These are phyloP conservation scores for Apodospora peruviana DNA, from an alignment of 495 filamentous ascomycete genomes.

Conservation along the genomic window DNA sequence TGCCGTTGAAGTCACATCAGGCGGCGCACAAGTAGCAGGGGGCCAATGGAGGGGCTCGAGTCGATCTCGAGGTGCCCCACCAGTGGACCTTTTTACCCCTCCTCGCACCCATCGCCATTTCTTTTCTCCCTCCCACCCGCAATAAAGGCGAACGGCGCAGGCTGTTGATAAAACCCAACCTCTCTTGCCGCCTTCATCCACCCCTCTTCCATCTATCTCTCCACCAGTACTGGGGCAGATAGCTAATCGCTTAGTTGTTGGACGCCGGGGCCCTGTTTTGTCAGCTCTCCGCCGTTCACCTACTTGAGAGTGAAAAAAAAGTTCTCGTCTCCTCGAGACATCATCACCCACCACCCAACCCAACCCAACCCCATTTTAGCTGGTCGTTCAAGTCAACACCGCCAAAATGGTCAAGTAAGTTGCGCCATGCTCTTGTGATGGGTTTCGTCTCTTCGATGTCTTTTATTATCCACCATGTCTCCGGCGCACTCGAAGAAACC, in stretches of 20 bases:
- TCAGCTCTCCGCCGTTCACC: slow-evolving; percentile 19
- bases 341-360: slow-evolving; percentile 14
- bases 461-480: background rate
- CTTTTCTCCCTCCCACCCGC: slow-evolving; percentile 18
- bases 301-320: no score
- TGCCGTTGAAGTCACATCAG: slow-evolving; percentile 18
- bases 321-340: slow-evolving; percentile 23
- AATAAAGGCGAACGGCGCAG: slow-evolving; percentile 24
- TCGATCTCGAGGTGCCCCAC: slow-evolving; percentile 24
- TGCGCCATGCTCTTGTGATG: background rate
- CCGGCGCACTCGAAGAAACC: slow-evolving; percentile 1
- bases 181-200: slow-evolving; percentile 4
- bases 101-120: slow-evolving; percentile 19
- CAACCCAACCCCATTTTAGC: slow-evolving; percentile 20
- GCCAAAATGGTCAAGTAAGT: slow-evolving; percentile 99
- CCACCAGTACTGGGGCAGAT: slow-evolving; percentile 26
- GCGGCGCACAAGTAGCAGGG: slow-evolving; percentile 16
- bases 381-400: slow-evolving; percentile 52
- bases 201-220: slow-evolving; percentile 14
- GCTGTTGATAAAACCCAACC: slow-evolving; percentile 7
- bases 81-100: slow-evolving; percentile 27
- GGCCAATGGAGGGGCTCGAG: slow-evolving; percentile 20
- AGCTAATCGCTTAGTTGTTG: slow-evolving; percentile 21
- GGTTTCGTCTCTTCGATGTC: slow-evolving; percentile 21
- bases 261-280: slow-evolving; percentile 17